A percentile compares a stretch with the other conserved stretches of the same genome.
Conservation (phyloP, 495 filamentous ascomycete genomes). For the Saxophila tyrrhenica region DNA sequence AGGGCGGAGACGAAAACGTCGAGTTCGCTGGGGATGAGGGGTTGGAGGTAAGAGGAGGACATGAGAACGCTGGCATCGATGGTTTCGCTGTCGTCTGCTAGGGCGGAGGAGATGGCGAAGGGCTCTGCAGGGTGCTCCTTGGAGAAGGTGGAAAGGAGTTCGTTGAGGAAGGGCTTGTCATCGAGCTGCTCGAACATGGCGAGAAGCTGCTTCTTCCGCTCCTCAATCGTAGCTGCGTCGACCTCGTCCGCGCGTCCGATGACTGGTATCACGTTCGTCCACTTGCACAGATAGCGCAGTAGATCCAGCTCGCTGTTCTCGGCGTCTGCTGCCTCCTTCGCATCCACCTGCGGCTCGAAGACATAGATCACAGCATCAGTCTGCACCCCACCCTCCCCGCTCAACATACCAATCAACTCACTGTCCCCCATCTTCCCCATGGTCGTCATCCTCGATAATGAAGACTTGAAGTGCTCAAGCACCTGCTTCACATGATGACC, state of each 20-base stretch:
- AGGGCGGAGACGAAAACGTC: constrained; percentile 54
- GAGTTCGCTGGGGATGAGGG: constrained; percentile 71
- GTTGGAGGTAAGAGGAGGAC: constrained; percentile 85
- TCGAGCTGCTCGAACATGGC: constrained; percentile 48
- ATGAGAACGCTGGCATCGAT: constrained; percentile 96
- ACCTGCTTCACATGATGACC: constrained; percentile 58
- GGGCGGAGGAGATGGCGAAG: constrained; percentile 72
- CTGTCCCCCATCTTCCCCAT: constrained; percentile 49
- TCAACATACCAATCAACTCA: constrained; percentile 69
- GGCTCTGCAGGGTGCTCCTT: constrained; percentile 26
- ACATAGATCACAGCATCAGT: constrained; percentile 85
- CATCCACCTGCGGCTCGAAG: constrained; percentile 34
- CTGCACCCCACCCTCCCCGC: constrained; percentile 76
- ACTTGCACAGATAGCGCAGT: constrained; percentile 40
- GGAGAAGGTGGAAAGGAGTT: constrained; percentile 1
- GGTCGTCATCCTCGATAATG: constrained; percentile 53
- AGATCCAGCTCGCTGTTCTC: constrained; percentile 6
- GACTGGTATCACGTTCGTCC: constrained; percentile 80
- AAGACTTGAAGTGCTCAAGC: constrained; percentile 62
- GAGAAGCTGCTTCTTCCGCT: constrained; percentile 50
- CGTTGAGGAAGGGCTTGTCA: constrained; percentile 48
- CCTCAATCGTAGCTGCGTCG: constrained; percentile 44
- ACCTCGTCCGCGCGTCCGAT: constrained; percentile 68
- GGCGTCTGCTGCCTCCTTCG: neutral
- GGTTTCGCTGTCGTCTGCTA: constrained; percentile 64